Evolutionary conservation across 441 rosid species (phyloP), one percentile per base, ranked within the genome.

Genomic region (Isatis lusitanica): DNA sequence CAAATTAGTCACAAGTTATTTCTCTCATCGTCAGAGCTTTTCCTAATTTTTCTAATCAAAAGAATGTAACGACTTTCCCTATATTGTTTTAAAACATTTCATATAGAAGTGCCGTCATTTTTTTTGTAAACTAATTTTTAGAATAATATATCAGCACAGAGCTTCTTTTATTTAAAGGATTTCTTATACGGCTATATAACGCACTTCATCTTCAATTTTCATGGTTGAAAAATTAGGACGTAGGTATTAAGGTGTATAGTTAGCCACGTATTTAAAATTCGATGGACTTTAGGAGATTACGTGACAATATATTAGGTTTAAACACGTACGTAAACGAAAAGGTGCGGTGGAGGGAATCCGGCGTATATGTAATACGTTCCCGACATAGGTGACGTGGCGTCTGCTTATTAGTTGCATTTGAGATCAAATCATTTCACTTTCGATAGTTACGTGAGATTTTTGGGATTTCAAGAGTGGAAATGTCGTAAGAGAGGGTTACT

Each of bases 321-420:
- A 48, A 58, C 28, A 72, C 63, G 70, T 63, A 55, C 56, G 55
- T 52, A 55, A 66, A 11, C 13, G 18, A 33, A 51, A 55, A 46
- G 57, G 40, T 26, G 28, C 13, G 55, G 55, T 62, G 7, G n/a
- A 51, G 56, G 12, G 24, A 2, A 2, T 43, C 7, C n/a, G 55
- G 21, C 55, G 13, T 48, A 18, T 48, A 8, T 17, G 26, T 26
- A 48, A 48, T 17, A 48, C 48, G 58, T 48, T 70, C 47, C 59
- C 47, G 7, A 48, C 31, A 10, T 9, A n/a, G 4, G 60, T 38
- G 21, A 58, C 36, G 58, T 59, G 66, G 67, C 35, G 48, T 59
- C 47, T 56, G 40, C 61, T 56, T 17, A 50, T 21, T 21, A 50
- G 9, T 13, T 50, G 18, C 26, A 16, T 50, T 21, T 21, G 56